These are phyloP conservation scores for Blastomyces gilchristii DNA, from an alignment of 2,329 filamentous ascomycete genomes.

Conservation along the genomic window DNA sequence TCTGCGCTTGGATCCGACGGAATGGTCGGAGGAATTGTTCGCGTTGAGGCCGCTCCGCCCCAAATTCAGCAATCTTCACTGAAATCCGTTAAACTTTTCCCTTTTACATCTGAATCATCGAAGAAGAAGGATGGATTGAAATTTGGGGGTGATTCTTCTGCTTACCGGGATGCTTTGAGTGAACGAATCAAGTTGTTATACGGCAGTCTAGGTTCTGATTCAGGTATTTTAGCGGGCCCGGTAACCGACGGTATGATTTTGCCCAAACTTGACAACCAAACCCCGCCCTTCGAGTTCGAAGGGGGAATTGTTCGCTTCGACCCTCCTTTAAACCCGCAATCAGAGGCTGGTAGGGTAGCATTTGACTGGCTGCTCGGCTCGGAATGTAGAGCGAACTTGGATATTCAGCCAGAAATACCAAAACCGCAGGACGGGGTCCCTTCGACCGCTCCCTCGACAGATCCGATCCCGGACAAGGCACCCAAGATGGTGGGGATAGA, in stretches of 20 bases:
- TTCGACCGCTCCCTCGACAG: constrained; percentile 39
- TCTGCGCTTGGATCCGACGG: constrained; percentile 59
- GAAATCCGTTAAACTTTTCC: constrained; percentile 65
- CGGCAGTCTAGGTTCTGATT: constrained; percentile 45
- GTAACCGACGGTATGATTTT: constrained; percentile 82
- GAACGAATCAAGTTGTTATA: constrained; percentile 65
- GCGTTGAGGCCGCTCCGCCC: constrained; percentile 69
- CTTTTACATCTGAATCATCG: constrained; percentile 53
- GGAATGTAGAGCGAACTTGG: constrained; percentile 61
- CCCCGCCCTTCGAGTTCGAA: constrained; percentile 55
- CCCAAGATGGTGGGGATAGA: constrained; percentile 77
- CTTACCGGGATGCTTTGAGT: constrained; percentile 64
- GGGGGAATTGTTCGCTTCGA: constrained; percentile 78
- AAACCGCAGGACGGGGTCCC: constrained; percentile 45
- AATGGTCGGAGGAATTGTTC: constrained; percentile 75
- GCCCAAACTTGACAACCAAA: constrained; percentile 48
- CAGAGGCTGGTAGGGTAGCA: constrained; percentile 25
- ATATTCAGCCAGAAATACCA: constrained; percentile 64
- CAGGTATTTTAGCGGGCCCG: constrained; percentile 66
- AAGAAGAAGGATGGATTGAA: constrained; percentile 58
- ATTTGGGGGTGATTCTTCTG: constrained; percentile 79
- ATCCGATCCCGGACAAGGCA: constrained; percentile 44
- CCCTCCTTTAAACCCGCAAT: constrained; percentile 36
- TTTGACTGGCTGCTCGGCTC: constrained; percentile 64
- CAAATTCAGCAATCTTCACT: constrained; percentile 58